Conservation (phyloP, 225 moss, liverwort and hornwort genomes). For the Bryum argenteum region DNA sequence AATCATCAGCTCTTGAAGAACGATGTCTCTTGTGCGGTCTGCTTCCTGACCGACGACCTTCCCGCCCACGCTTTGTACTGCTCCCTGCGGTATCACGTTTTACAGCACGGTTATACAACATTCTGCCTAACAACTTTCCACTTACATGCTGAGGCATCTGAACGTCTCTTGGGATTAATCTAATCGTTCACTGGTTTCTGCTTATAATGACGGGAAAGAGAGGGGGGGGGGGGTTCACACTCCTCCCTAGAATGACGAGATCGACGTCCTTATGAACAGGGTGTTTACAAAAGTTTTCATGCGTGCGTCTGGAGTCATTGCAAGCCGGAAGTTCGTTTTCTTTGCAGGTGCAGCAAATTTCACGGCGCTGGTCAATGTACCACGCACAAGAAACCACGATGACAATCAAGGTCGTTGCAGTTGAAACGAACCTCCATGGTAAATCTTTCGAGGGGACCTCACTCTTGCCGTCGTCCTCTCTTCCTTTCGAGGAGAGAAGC, state of each 20-base stretch:
- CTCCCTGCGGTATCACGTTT: conserved; percentile 36
- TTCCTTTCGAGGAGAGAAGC: conserved; percentile 82
- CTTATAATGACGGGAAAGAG: background rate
- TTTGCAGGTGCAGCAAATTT: background rate
- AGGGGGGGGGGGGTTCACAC: background rate
- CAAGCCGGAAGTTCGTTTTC: background rate
- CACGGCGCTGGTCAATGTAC: background rate
- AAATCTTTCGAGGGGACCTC: conserved; percentile 73
- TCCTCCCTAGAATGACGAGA: background rate
- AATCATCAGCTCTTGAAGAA: conserved; percentile 71
- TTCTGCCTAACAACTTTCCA: background rate
- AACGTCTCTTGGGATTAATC: background rate
- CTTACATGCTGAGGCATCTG: background rate
- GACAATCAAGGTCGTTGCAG: background rate
- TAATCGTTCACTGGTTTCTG: background rate
- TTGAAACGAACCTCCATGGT: conserved; percentile 50
- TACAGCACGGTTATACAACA: conserved; percentile 2
- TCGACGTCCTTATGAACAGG: background rate
- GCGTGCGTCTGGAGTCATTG: background rate
- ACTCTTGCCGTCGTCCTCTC: conserved; percentile 68
- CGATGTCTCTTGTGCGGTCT: conserved; percentile 70
- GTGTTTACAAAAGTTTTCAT: background rate
- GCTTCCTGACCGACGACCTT: conserved; percentile 59
- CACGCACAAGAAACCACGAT: background rate
- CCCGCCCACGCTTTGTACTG: conserved; percentile 71